These are phyloP conservation scores for Monosporascus sp. DNA, from an alignment of 2,329 filamentous ascomycete species.

Conservation along the genomic window DNA sequence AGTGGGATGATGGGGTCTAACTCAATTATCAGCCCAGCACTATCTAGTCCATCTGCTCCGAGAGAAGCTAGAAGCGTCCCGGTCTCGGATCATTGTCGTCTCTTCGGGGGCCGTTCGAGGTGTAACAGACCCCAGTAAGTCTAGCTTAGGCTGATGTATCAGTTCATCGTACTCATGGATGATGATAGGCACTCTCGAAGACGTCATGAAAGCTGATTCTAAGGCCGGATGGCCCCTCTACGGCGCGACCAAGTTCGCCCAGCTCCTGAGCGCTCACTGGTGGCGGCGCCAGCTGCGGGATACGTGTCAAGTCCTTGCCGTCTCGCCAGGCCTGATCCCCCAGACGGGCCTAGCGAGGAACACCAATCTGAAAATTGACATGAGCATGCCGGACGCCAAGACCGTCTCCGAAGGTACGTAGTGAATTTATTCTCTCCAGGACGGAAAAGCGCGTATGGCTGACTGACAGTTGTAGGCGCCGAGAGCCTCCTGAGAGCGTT, in stretches of 20 bases:
- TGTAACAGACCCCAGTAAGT: constrained; percentile 33
- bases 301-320: constrained; percentile 41
- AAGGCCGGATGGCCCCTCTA: constrained; percentile 32
- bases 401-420: constrained; percentile 37
- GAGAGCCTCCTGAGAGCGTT: constrained; percentile 39
- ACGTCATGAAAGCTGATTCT: constrained; percentile 28
- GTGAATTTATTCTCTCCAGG: not conserved
- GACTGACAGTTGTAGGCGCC: constrained; percentile 30
- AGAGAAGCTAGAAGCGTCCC: constrained; percentile 41
- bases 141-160: not conserved
- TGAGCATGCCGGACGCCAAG: constrained; percentile 42
- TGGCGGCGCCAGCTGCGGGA: constrained; percentile 47
- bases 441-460: too few species aligned
- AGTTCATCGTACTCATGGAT: constrained; percentile 2
- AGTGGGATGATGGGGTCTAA: constrained; percentile 2
- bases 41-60: constrained; percentile 45
- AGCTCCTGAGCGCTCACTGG: constrained; percentile 48
- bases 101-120: constrained; percentile 43
- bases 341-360: constrained; percentile 36
- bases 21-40: constrained; percentile 39
- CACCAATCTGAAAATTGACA: constrained; percentile 20
- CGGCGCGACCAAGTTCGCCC: constrained; percentile 41
- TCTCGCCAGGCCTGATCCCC: constrained; percentile 48
- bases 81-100: constrained; percentile 42
- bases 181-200: constrained; percentile 15